These are phyloP conservation scores for Teratosphaeria pseudoeucalypti DNA, from an alignment of 2,329 filamentous ascomycete species.

Conservation along the genomic window DNA sequence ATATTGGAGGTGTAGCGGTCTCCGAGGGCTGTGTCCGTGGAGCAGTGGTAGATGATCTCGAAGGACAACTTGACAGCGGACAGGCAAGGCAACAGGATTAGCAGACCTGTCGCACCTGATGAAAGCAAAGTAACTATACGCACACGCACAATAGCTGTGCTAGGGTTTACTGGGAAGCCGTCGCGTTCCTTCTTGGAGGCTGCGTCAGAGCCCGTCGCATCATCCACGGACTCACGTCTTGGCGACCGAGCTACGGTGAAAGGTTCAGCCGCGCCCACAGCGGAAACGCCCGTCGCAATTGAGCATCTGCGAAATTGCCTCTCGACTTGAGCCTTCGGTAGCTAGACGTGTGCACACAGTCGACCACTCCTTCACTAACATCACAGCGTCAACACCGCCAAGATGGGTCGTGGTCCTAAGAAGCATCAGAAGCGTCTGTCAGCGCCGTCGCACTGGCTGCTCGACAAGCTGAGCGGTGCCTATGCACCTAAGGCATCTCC, in stretches of 20 bases:
- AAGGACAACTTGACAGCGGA: neutral
- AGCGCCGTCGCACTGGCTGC: conserved; percentile 98
- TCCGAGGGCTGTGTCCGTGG: neutral
- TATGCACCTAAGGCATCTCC: conserved; percentile 57
- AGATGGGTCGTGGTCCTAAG: conserved; percentile 53
- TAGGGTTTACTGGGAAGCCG: neutral
- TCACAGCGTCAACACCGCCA: conserved; percentile 31
- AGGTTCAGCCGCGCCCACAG: neutral
- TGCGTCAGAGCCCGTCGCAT: neutral
- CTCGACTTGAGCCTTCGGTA: neutral
- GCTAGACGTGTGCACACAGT: neutral
- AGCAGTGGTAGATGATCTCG: neutral
- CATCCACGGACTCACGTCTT: neutral
- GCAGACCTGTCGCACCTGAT: neutral
- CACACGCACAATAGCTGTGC: neutral
- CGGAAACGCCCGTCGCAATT: neutral
- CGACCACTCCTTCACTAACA: neutral
- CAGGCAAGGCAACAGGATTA: neutral
- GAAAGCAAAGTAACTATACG: neutral
- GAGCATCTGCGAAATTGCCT: neutral
- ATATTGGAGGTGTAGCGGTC: conserved; percentile 3
- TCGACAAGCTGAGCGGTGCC: conserved; percentile 94
- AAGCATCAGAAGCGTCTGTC: conserved; percentile 98
- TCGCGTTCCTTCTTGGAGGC: neutral
- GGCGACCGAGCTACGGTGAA: neutral